Conservation (phyloP, 306 rosid species). For the Carpinus fangiana region DNA sequence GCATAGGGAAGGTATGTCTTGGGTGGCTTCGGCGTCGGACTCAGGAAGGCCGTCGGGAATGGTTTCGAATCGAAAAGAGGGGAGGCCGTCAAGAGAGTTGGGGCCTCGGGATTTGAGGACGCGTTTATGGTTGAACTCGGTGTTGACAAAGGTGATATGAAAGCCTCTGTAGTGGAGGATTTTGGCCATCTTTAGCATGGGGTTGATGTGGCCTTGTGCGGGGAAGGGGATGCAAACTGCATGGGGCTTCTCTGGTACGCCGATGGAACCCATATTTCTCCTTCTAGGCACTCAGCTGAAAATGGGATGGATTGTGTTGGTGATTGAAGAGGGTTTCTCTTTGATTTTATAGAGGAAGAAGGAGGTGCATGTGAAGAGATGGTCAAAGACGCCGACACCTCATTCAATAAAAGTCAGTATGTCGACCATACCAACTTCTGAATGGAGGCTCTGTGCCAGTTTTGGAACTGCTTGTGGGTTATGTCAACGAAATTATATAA, state of each 20-base stretch:
- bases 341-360: not conserved
- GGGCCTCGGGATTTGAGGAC: slow-evolving; percentile 39
- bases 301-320: not conserved
- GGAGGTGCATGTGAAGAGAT: no score
- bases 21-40: slow-evolving; percentile 42
- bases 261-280: slow-evolving; percentile 14
- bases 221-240: slow-evolving; percentile 20
- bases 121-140: slow-evolving; percentile 40
- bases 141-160: slow-evolving; percentile 42
- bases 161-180: slow-evolving; percentile 40
- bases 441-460: no score
- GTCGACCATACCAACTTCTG: no score
- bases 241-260: not conserved
- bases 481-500: no score
- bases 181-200: slow-evolving; percentile 22
- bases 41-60: slow-evolving; percentile 67
- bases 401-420: no score
- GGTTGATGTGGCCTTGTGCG: slow-evolving; percentile 15
- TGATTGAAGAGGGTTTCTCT: not conserved
- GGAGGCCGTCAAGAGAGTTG: slow-evolving; percentile 21
- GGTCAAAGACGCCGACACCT: no score
- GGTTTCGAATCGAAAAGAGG: slow-evolving; percentile 37
- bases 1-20: slow-evolving; percentile 41
- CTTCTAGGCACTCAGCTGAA: not conserved
- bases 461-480: no score